These are phyloP conservation scores for Ascochyta lentis DNA, from an alignment of 2,329 filamentous ascomycete species.

Conservation along the genomic window DNA sequence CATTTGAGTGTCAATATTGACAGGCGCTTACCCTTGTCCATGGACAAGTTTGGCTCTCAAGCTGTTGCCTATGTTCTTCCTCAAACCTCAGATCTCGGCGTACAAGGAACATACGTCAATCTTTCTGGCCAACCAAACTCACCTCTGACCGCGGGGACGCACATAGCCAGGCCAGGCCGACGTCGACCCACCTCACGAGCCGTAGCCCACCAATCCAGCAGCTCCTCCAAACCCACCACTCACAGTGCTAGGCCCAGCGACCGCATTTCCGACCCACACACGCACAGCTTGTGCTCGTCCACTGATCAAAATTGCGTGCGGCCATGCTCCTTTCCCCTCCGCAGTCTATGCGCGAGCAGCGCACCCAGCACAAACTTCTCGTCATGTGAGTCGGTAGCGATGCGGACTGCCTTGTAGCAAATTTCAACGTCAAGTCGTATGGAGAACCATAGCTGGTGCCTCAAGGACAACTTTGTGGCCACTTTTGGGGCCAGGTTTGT, in stretches of 20 bases:
- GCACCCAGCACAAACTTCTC: slow-evolving; percentile 48
- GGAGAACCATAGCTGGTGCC: slow-evolving; percentile 17
- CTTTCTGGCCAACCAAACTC: slow-evolving; percentile 26
- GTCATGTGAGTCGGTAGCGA: slow-evolving; percentile 50
- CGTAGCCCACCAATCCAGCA: slow-evolving; percentile 34
- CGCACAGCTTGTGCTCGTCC: slow-evolving; percentile 46
- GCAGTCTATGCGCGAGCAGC: slow-evolving; percentile 42
- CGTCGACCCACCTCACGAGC: slow-evolving; percentile 31
- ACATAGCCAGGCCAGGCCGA: slow-evolving; percentile 31
- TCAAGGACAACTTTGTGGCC: slow-evolving; percentile 17
- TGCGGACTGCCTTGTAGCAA: slow-evolving; percentile 49
- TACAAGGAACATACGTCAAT: slow-evolving; percentile 23
- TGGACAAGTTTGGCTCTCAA: background rate
- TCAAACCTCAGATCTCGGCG: slow-evolving; percentile 15
- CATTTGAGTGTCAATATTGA: background rate
- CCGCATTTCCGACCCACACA: slow-evolving; percentile 44
- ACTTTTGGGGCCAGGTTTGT: slow-evolving; percentile 26
- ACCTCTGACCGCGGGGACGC: slow-evolving; percentile 31
- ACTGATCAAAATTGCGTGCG: slow-evolving; percentile 51
- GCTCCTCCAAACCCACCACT: slow-evolving; percentile 26
- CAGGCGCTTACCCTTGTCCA: background rate
- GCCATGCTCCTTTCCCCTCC: slow-evolving; percentile 39
- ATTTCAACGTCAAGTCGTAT: slow-evolving; percentile 48
- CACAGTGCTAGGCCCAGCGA: slow-evolving; percentile 33
- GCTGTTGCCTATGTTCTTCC: background rate